phyloP scores from a whole-genome alignment of 768 basidiomycete species.

The Auriscalpium vulgare region DNA sequence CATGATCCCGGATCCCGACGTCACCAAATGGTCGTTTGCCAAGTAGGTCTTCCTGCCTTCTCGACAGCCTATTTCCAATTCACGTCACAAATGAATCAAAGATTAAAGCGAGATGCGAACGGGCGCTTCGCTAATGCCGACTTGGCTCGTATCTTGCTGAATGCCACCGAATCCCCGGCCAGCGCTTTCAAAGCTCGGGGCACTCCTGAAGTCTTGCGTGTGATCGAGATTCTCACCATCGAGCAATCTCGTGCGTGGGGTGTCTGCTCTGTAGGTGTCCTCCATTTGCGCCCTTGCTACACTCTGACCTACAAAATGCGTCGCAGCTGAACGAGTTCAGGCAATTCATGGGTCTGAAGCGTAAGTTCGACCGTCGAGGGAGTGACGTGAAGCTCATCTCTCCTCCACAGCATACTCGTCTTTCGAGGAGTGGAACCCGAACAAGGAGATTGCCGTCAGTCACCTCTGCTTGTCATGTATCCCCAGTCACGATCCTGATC shows the following conservation, averaged over 20 bases:
- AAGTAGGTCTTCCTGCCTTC: neutral
- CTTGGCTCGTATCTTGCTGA: slow-evolving; percentile 52
- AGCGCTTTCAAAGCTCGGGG: slow-evolving; percentile 64
- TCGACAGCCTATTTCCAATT: neutral
- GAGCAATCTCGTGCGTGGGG: slow-evolving; percentile 62
- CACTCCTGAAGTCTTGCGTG: slow-evolving; percentile 53
- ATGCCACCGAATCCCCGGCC: slow-evolving; percentile 51
- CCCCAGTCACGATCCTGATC: neutral
- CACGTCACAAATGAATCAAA: slow-evolving; percentile 1
- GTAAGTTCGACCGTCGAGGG: slow-evolving; percentile 25
- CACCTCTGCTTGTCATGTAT: neutral
- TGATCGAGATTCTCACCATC: slow-evolving; percentile 66
- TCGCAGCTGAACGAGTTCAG: slow-evolving; percentile 23
- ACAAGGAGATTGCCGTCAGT: slow-evolving; percentile 19
- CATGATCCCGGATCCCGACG: slow-evolving; percentile 18
- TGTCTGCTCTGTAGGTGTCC: slow-evolving; percentile 50
- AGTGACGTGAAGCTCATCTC: neutral
- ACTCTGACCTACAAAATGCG: neutral
- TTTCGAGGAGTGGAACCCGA: slow-evolving; percentile 29
- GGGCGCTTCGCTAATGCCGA: slow-evolving; percentile 52
- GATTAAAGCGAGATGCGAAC: slow-evolving; percentile 25
- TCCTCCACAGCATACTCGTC: slow-evolving; percentile 4
- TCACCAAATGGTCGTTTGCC: slow-evolving; percentile 23
- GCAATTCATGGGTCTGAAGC: slow-evolving; percentile 60
- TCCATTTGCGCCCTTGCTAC: neutral